Conservation (phyloP, 208 protist genomes). For the Polymyxa betae region DNA sequence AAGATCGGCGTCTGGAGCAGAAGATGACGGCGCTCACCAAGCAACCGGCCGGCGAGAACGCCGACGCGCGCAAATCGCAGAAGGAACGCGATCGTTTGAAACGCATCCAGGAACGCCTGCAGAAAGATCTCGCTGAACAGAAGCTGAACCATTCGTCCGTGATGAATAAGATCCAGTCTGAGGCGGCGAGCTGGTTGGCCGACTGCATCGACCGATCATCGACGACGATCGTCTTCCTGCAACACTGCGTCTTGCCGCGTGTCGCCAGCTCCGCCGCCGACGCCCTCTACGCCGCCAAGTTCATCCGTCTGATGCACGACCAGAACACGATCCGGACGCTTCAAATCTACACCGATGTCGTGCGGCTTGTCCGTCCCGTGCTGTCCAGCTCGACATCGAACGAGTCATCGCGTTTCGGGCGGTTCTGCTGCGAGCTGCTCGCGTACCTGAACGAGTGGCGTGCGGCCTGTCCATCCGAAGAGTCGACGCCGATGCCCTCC, state of each 20-base stretch:
- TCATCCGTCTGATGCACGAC: conserved; percentile 66
- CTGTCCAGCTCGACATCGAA: not conserved
- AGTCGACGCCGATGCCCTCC: not conserved
- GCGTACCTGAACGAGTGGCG: conserved; percentile 40
- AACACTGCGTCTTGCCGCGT: conserved; percentile 73
- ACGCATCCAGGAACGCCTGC: not conserved
- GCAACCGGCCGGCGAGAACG: not conserved
- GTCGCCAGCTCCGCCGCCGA: conserved; percentile 64
- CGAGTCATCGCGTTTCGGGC: conserved; percentile 6
- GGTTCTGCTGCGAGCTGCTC: conserved; percentile 8
- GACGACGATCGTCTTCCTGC: conserved; percentile 63
- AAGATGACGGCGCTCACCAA: not conserved
- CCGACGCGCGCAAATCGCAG: not conserved
- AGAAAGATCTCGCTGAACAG: conserved; percentile 44
- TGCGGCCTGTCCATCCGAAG: not conserved
- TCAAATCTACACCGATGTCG: conserved; percentile 20
- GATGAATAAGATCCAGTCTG: not conserved
- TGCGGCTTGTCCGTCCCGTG: not conserved
- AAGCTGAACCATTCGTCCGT: not conserved
- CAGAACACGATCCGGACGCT: not conserved
- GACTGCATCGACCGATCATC: not conserved
- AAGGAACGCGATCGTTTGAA: conserved; percentile 48
- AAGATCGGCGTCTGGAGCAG: conserved; percentile 6
- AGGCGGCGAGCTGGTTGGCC: not conserved
- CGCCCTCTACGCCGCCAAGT: conserved; percentile 70